Conservation (phyloP, 805 yeast species). For the Myxozyma geophila region DNA sequence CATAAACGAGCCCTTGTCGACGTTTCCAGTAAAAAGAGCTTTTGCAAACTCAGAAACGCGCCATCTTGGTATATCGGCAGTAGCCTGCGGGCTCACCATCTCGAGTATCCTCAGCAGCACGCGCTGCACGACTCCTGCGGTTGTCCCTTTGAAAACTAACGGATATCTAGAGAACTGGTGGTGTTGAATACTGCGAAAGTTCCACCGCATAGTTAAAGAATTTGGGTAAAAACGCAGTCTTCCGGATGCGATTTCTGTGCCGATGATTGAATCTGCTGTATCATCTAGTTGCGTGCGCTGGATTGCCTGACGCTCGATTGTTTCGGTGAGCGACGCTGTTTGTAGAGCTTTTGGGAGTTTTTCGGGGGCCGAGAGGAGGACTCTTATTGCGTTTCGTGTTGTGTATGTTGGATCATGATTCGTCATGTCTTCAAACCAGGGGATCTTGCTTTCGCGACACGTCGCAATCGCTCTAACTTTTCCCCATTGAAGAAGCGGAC, state of each 20-base stretch:
- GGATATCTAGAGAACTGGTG: neutral
- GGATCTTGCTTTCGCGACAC: constrained; percentile 50
- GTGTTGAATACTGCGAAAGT: neutral
- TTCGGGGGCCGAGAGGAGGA: constrained; percentile 32
- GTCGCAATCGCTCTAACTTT: constrained; percentile 55
- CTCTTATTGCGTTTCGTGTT: constrained; percentile 60
- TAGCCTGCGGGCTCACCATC: neutral
- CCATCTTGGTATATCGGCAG: constrained; percentile 8
- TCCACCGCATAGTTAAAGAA: neutral
- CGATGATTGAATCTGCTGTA: neutral
- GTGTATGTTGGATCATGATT: constrained; percentile 62
- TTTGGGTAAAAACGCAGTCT: neutral
- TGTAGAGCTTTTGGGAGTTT: constrained; percentile 35
- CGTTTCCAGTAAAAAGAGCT: neutral
- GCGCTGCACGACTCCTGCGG: neutral
- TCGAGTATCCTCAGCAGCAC: neutral
- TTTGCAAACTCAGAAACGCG: constrained; percentile 5
- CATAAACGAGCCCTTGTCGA: neutral
- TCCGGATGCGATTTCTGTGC: neutral
- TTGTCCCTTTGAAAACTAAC: neutral
- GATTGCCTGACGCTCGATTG: neutral
- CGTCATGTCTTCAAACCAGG: constrained; percentile 75
- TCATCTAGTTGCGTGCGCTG: neutral
- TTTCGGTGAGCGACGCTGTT: neutral
- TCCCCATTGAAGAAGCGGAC: constrained; percentile 59